phyloP scores from a whole-genome alignment of 352 stramenopile genomes.

The Phytopythium cucurbitacearum region DNA sequence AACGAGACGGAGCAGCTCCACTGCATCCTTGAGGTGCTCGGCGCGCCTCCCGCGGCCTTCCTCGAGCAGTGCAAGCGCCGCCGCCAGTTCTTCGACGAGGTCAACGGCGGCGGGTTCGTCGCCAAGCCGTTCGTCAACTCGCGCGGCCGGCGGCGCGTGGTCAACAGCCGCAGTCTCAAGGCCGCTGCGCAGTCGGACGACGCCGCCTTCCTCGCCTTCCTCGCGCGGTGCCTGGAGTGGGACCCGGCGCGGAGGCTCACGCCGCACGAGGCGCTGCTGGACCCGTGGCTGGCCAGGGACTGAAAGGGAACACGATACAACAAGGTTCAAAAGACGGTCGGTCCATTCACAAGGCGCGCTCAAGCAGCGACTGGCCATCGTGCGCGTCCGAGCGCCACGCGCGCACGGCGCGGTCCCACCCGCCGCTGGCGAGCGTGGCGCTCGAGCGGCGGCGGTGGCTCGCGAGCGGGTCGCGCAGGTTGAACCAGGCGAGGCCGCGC shows the following conservation, averaged over 20 bases:
- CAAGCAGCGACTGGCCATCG: slow-evolving; percentile 6
- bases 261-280: slow-evolving; percentile 42
- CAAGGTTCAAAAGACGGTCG: background rate
- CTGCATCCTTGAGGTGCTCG: slow-evolving; percentile 86
- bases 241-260: slow-evolving; percentile 55
- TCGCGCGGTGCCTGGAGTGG: slow-evolving; percentile 66
- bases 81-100: slow-evolving; percentile 65
- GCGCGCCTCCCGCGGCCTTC: slow-evolving; percentile 36
- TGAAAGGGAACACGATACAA: slow-evolving; percentile 8
- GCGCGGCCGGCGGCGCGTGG: slow-evolving; percentile 39
- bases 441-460: slow-evolving; percentile 6
- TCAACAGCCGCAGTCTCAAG: slow-evolving; percentile 31
- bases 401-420: slow-evolving; percentile 63
- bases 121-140: slow-evolving; percentile 61
- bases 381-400: slow-evolving; percentile 36
- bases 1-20: slow-evolving; percentile 80
- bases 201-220: slow-evolving; percentile 48
- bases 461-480: slow-evolving; percentile 7
- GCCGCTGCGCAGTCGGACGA: slow-evolving; percentile 41
- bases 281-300: slow-evolving; percentile 45
- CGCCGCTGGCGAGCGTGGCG: slow-evolving; percentile 38
- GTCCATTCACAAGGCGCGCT: slow-evolving; percentile 1
- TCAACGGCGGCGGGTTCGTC: slow-evolving; percentile 12
- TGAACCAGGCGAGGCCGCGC: slow-evolving; percentile 61
- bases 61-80: slow-evolving; percentile 49